Conservation (phyloP, 345 rosid genomes). For the Excoecaria agallocha region DNA sequence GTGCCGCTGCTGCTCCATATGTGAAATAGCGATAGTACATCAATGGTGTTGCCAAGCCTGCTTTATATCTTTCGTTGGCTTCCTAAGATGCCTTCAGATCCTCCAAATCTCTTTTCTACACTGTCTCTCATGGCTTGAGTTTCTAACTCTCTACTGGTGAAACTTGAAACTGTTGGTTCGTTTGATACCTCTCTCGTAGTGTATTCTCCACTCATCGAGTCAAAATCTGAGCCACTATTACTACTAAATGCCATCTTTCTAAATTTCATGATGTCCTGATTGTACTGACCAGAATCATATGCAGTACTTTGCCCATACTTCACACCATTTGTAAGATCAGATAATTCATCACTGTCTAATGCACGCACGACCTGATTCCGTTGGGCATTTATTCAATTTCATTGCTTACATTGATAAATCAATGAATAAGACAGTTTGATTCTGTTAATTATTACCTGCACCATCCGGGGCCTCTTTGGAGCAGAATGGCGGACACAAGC, state of each 20-base stretch:
- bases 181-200: slow-evolving; percentile 28
- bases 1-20: too few species aligned
- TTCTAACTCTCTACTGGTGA: slow-evolving; percentile 54
- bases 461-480: slow-evolving; percentile 93
- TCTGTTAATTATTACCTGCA: slow-evolving; percentile 46
- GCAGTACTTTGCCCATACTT: slow-evolving; percentile 70
- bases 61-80: slow-evolving; percentile 4
- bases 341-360: slow-evolving; percentile 65
- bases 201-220: slow-evolving; percentile 53
- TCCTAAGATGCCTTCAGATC: not conserved
- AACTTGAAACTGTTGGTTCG: slow-evolving; percentile 33
- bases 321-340: slow-evolving; percentile 74
- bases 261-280: slow-evolving; percentile 55
- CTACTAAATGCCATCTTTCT: slow-evolving; percentile 67
- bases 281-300: slow-evolving; percentile 76
- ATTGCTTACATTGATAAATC: not conserved
- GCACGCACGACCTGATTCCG: slow-evolving; percentile 73
- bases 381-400: not conserved
- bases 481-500: slow-evolving; percentile 94
- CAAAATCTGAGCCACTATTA: slow-evolving; percentile 50
- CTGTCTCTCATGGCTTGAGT: slow-evolving; percentile 38
- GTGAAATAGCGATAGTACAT: too few species aligned
- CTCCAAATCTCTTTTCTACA: slow-evolving; percentile 6
- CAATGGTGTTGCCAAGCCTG: not conserved
- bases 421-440: not conserved